These are phyloP conservation scores for Gossypium mustelinum DNA, from an alignment of 345 rosid genomes.

Conservation along the genomic window DNA sequence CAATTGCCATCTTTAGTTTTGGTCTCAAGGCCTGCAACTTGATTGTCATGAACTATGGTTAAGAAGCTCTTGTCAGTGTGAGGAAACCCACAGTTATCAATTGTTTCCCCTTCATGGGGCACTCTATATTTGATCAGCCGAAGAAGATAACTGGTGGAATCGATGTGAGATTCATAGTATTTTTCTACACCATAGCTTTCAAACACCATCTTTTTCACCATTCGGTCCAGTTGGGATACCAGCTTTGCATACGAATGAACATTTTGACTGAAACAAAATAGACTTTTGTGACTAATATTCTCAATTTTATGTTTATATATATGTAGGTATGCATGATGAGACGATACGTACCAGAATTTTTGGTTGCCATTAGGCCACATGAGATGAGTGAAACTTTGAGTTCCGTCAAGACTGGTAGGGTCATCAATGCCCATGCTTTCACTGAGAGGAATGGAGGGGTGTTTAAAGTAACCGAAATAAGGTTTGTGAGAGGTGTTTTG, in stretches of 20 bases:
- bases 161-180: slow-evolving; percentile 28
- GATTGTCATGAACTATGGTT: slow-evolving; percentile 52
- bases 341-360: slow-evolving; percentile 38
- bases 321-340: background rate
- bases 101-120: slow-evolving; percentile 30
- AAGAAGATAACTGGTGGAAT: slow-evolving; percentile 38
- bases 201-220: slow-evolving; percentile 45
- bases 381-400: slow-evolving; percentile 34
- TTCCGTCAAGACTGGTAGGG: slow-evolving; percentile 28
- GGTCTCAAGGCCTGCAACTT: slow-evolving; percentile 50
- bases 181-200: slow-evolving; percentile 45
- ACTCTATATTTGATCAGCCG: slow-evolving; percentile 43
- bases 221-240: slow-evolving; percentile 38
- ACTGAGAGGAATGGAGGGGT: slow-evolving; percentile 33
- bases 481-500: slow-evolving; percentile 39
- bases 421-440: slow-evolving; percentile 48
- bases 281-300: background rate
- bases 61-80: slow-evolving; percentile 69
- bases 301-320: background rate
- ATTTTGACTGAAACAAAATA: slow-evolving; percentile 10
- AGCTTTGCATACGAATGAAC: slow-evolving; percentile 15
- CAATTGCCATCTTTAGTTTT: slow-evolving; percentile 41
- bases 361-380: slow-evolving; percentile 52
- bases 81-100: slow-evolving; percentile 16
- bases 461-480: slow-evolving; percentile 38